A percentile compares a stretch with the other conserved stretches of the same genome.
Evolutionary conservation across 2,329 filamentous ascomycete species (phyloP).

Genomic region (Exophiala oligosperma): DNA sequence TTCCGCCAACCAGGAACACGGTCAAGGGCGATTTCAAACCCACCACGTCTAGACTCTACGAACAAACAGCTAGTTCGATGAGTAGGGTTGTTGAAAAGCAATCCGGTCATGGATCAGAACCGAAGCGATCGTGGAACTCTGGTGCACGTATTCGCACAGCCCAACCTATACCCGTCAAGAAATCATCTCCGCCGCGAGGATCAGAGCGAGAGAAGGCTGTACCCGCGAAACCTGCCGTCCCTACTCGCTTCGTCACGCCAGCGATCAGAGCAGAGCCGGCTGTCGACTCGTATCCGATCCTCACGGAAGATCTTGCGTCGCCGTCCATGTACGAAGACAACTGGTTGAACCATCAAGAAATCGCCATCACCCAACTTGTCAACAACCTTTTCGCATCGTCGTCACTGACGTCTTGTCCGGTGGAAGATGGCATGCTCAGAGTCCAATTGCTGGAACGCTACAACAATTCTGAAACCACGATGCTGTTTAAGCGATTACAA

Average conservation of each 20-base stretch:
- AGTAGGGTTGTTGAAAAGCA: background rate
- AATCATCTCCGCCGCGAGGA: background rate
- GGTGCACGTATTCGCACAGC: background rate
- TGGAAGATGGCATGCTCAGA: slow-evolving; percentile 41
- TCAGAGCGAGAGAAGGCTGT: background rate
- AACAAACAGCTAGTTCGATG: slow-evolving; percentile 7
- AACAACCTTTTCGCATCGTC: slow-evolving; percentile 52
- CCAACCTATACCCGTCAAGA: background rate
- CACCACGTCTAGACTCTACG: background rate
- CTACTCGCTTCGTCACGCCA: slow-evolving; percentile 25
- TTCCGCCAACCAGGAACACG: background rate
- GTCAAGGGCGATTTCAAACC: background rate
- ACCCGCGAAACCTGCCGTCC: slow-evolving; percentile 13
- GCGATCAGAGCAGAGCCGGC: slow-evolving; percentile 19
- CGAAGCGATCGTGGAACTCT: slow-evolving; percentile 15
- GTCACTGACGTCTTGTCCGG: slow-evolving; percentile 31
- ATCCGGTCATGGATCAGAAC: background rate
- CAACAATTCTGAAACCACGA: slow-evolving; percentile 50
- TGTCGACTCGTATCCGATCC: slow-evolving; percentile 49
- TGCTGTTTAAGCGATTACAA: slow-evolving; percentile 58
- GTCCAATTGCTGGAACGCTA: slow-evolving; percentile 55
- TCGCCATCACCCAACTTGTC: slow-evolving; percentile 59
- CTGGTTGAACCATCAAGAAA: slow-evolving; percentile 63
- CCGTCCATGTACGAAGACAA: slow-evolving; percentile 63
- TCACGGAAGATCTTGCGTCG: slow-evolving; percentile 55